Evolutionary conservation across 2,329 filamentous ascomycete genomes (phyloP), one percentile per base, ranked within the genome.

Genomic region (Hymenoscyphus fructigenus): DNA sequence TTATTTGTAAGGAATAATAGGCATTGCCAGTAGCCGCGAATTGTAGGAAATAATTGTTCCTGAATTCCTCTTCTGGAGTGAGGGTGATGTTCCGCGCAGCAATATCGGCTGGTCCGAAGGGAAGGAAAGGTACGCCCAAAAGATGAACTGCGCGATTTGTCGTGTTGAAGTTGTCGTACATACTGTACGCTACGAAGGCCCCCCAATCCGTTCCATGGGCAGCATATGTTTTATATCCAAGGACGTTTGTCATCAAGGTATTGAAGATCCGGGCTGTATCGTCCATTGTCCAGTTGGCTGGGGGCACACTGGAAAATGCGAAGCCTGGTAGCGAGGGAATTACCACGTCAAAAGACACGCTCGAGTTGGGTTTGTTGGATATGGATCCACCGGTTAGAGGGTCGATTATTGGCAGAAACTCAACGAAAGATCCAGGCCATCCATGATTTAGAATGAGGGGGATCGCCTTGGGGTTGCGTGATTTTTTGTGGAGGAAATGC

Each of bases 281-380:
- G 32, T 55, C 62, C 60, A 61, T 36, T 62, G 61, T 41, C 56
- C 50, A 58, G 60, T 60, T 38, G 32, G 65, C 50, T 29, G 28
- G 23, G 36, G 57, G 55, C 47, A 60, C 57, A 50, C 65, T 60
- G 6, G 66, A 68, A 53, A 68, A 68, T 17, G 47, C 60, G 47
- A 61, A 67, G 29, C 66, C 66, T 6, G 66, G 66, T 32, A 68
- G 60, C 23, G 66, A 66, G 15, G 66, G 66, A 36, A 68, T 60
- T 23, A 67, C 60, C 20, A 68, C 62, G 59, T 68, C 56, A 59
- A 68, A 68, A 47, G 41, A 47, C n/a, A 47, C 7, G 41, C 41
- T 47, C 14, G 17, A 20, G 41, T 47, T 47, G 4, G 65, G 57
- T 36, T 67, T 53, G 29, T 57, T 47, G 10, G 58, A n/a, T 29